Evolutionary conservation across 495 filamentous ascomycete species (phyloP), one percentile per base, ranked within the genome.

Genomic region (Trichoderma gamsii): DNA sequence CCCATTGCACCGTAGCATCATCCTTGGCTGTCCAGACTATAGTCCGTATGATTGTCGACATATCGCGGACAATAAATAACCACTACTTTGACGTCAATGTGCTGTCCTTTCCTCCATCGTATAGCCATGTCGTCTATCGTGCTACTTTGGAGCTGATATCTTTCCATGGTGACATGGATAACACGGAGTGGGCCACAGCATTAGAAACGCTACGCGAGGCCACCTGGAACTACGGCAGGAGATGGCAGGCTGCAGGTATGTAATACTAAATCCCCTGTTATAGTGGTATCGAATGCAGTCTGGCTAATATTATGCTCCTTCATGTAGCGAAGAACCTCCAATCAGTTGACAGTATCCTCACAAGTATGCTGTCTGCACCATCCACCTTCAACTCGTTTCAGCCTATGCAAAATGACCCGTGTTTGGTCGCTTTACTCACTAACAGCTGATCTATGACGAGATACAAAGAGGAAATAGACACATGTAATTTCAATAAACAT

Each of bases 171-270:
- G 56, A 27, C 56, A 61, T 61, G 56, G 56, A 61, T n/a, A 13
- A 32, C 4, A 21, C 4, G 56, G 56, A 61, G 25, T 61, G 56
- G 56, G 4, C 4, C 9, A 32, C 11, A 2, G 56, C 56, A 11
- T 21, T 61, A 4, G 56, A 61, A 29, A 61, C 56, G 27, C 56
- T 61, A 7, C 56, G 56, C 9, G 56, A 61, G 9, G 56, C 56
- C 27, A 61, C 56, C 12, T 61, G 56, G 56, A 61, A 61, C 56
- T 61, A 61, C 12, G 56, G 56, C 1, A 61, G 56, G 16, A 61
- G 56, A 5, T 61, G 56, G 56, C 56, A 61, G 9, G 56, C 56
- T 29, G 56, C 56, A 61, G 23, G 56, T 32, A 61, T 2, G 49
- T 52, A 2, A 11, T 49, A 16, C 1, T 56, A 1, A 21, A 3